These are phyloP conservation scores for Camellia oleifera DNA, from an alignment of 179 eudicot species.

Conservation along the genomic window DNA sequence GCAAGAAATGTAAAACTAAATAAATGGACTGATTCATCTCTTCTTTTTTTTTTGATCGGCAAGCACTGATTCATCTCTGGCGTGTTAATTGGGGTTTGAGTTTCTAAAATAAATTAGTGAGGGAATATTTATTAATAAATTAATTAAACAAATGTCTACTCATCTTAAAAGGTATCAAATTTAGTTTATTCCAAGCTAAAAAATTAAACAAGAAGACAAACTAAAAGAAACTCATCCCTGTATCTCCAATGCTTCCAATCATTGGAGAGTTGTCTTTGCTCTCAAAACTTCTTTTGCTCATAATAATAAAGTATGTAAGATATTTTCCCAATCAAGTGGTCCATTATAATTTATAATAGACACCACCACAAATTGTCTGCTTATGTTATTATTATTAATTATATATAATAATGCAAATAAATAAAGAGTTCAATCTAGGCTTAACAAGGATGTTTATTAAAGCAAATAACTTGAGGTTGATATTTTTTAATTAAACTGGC, in stretches of 20 bases:
- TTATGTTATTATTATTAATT: too few species aligned
- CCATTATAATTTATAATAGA: neutral
- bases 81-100: neutral
- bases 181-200: slow-evolving; percentile 3
- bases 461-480: too few species aligned
- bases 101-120: neutral
- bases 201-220: neutral
- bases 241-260: neutral
- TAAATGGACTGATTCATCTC: neutral
- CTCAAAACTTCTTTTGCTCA: neutral
- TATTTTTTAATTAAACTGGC: neutral
- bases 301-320: too few species aligned
- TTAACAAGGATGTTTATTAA: neutral
- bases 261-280: slow-evolving; percentile 8
- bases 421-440: neutral
- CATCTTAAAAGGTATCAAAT: neutral
- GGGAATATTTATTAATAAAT: neutral
- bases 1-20: neutral
- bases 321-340: neutral
- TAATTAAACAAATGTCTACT: neutral
- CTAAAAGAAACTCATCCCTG: neutral
- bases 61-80: neutral
- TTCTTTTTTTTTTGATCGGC: too few species aligned
- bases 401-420: too few species aligned
- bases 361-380: too few species aligned